A percentile compares a stretch with the other conserved stretches of the same genome.
Conservation (phyloP, 441 rosid species). For the Kokia cookei region DNA sequence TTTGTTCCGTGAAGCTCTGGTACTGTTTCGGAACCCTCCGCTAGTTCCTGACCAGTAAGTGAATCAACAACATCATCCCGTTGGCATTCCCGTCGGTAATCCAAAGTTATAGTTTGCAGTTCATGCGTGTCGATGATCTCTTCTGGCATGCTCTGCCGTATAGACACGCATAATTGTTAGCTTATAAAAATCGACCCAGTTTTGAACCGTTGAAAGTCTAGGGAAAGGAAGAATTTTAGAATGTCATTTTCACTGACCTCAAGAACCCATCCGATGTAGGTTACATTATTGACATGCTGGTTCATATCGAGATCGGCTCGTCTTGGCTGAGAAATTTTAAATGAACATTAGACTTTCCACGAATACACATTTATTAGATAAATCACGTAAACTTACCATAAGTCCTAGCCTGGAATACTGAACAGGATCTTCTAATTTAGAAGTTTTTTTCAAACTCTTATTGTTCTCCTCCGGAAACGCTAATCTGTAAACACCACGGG, state of each 20-base stretch:
- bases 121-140: constrained; percentile 81
- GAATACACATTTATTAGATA: neutral
- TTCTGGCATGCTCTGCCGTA: constrained; percentile 85
- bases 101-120: constrained; percentile 77
- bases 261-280: constrained; percentile 93
- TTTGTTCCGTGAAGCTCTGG: constrained; percentile 33
- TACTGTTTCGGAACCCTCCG: constrained; percentile 19
- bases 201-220: neutral
- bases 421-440: constrained; percentile 71
- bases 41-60: constrained; percentile 47
- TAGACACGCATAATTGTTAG: neutral
- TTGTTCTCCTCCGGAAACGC: constrained; percentile 83
- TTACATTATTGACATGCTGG: constrained; percentile 91
- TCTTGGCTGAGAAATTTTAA: constrained; percentile 59
- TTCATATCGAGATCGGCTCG: constrained; percentile 98
- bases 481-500: constrained; percentile 37
- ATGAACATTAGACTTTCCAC: constrained; percentile 1
- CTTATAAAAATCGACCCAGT: neutral
- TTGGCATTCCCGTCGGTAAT: constrained; percentile 88
- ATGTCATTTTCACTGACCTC: constrained; percentile 49
- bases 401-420: constrained; percentile 72
- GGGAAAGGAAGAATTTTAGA: neutral
- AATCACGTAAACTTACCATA: constrained; percentile 39
- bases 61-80: constrained; percentile 85
- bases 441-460: constrained; percentile 70